Evolutionary conservation across 176 grass and related monocot genomes (phyloP).

Genomic region (Otatea glauca): DNA sequence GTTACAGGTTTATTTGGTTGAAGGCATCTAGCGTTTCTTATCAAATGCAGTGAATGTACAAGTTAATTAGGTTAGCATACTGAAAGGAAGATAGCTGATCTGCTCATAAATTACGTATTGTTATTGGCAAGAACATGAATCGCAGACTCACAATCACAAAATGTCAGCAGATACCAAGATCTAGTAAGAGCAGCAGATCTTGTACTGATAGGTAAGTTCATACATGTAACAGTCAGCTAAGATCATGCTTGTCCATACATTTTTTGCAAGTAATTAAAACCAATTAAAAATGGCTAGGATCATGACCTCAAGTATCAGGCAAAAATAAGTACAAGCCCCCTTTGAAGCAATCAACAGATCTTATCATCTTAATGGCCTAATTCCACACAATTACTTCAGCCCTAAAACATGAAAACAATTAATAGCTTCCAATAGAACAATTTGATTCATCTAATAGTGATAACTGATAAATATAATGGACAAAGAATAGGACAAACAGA

Average conservation of each 20-base stretch:
- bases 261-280: slow-evolving; percentile 11
- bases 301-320: not conserved
- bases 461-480: not conserved
- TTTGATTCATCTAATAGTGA: slow-evolving; percentile 8
- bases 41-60: slow-evolving; percentile 35
- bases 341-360: slow-evolving; percentile 25
- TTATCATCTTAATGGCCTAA: not conserved
- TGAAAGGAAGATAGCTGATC: not conserved
- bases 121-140: not conserved
- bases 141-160: not conserved
- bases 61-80: slow-evolving; percentile 34
- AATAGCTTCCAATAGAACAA: not conserved
- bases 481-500: not conserved
- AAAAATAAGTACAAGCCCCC: not conserved
- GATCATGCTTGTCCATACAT: slow-evolving; percentile 2
- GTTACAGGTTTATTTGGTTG: slow-evolving; percentile 87
- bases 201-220: not conserved
- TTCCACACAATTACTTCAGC: not conserved
- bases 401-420: not conserved
- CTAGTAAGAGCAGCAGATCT: not conserved
- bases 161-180: slow-evolving; percentile 15
- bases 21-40: slow-evolving; percentile 94
- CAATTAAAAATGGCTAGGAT: slow-evolving; percentile 18
- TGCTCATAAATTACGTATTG: not conserved
- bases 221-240: slow-evolving; percentile 3